A percentile compares a stretch with the other conserved stretches of the same genome.
Conservation (phyloP, 805 yeast genomes). For the Wickerhamiella alocasiicola region DNA sequence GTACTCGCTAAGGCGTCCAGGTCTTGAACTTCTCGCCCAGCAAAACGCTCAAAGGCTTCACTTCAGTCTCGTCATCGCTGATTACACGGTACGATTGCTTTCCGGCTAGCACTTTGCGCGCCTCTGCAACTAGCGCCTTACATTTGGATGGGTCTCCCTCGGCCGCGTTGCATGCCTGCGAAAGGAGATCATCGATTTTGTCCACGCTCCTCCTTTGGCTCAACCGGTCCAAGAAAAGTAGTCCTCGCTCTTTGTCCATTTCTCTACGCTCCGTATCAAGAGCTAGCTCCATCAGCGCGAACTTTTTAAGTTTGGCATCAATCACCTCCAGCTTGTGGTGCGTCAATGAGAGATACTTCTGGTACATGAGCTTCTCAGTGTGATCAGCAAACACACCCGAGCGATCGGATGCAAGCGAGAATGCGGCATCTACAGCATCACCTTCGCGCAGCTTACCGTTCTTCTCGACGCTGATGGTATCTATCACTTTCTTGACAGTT, state of each 20-base stretch:
- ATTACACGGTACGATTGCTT: conserved; percentile 1
- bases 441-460: conserved; percentile 6
- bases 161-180: conserved; percentile 33
- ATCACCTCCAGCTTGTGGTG: conserved; percentile 63
- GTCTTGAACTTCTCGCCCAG: conserved; percentile 11
- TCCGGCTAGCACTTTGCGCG: conserved; percentile 8
- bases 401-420: conserved; percentile 46
- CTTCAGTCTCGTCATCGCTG: conserved; percentile 1
- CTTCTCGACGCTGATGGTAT: conserved; percentile 31
- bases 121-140: conserved; percentile 21
- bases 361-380: conserved; percentile 35
- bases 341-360: conserved; percentile 48
- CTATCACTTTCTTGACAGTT: conserved; percentile 71
- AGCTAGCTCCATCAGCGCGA: conserved; percentile 52
- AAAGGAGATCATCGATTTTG: conserved; percentile 41
- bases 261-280: conserved; percentile 34
- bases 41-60: conserved; percentile 10
- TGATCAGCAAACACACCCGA: conserved; percentile 19
- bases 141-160: conserved; percentile 17
- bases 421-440: conserved; percentile 39
- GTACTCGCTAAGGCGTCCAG: conserved; percentile 9
- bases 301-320: conserved; percentile 55
- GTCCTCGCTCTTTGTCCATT: conserved; percentile 32
- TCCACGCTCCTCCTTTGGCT: conserved; percentile 47
- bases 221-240: conserved; percentile 55